Percentiles rank a stretch among this genome's conserved stretches.
Evolutionary conservation across 2,329 filamentous ascomycete genomes (phyloP).

Genomic region (Scedosporium boydii): DNA sequence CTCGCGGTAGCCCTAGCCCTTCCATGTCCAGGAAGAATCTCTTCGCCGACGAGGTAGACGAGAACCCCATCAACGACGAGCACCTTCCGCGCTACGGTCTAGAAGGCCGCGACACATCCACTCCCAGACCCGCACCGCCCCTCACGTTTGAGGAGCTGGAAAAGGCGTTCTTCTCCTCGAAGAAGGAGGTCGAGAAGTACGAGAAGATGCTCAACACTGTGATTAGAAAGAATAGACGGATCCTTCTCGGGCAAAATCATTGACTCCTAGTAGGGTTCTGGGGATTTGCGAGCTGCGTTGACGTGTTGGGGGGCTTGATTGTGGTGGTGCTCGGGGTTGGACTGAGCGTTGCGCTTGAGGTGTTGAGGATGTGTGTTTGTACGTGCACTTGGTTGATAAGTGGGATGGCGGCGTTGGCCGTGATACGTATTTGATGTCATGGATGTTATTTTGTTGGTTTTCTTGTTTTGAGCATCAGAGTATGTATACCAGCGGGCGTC

Average conservation of each 20-base stretch:
- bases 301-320: slow-evolving; percentile 5
- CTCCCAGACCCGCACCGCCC: slow-evolving; percentile 31
- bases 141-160: slow-evolving; percentile 58
- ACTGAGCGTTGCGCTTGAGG: not conserved
- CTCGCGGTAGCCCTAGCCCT: too few species aligned
- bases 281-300: slow-evolving; percentile 4
- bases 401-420: not conserved
- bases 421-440: not conserved
- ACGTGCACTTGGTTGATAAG: not conserved
- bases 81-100: slow-evolving; percentile 32
- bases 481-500: too few species aligned
- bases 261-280: not conserved
- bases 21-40: not conserved
- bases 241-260: slow-evolving; percentile 30
- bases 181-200: slow-evolving; percentile 51
- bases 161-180: slow-evolving; percentile 37
- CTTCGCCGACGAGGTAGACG: not conserved
- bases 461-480: not conserved
- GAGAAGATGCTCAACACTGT: slow-evolving; percentile 52
- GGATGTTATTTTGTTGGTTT: not conserved
- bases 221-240: slow-evolving; percentile 48
- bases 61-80: slow-evolving; percentile 2
- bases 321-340: not conserved
- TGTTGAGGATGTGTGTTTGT: not conserved
- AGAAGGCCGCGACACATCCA: slow-evolving; percentile 22